These are phyloP conservation scores for Podospora anserina DNA, from an alignment of 495 filamentous ascomycete genomes.

Conservation along the genomic window DNA sequence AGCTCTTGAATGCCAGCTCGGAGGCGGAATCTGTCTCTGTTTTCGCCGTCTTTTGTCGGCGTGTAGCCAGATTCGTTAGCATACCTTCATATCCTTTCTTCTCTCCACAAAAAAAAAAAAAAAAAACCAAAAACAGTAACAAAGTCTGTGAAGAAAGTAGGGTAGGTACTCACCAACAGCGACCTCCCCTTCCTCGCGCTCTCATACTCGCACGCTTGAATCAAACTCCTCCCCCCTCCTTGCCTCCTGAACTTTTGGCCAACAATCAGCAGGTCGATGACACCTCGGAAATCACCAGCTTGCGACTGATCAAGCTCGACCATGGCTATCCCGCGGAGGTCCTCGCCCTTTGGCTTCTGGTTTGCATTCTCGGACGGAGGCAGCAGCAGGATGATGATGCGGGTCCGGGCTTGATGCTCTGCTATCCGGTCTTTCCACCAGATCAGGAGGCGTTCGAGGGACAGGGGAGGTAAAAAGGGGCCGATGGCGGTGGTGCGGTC, in stretches of 20 bases:
- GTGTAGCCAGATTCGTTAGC: neutral
- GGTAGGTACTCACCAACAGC: conserved; percentile 33
- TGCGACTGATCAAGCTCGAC: conserved; percentile 34
- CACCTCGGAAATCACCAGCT: conserved; percentile 37
- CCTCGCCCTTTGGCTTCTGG: conserved; percentile 28
- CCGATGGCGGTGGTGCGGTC: conserved; percentile 34
- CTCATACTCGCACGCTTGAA: conserved; percentile 38
- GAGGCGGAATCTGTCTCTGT: conserved; percentile 37
- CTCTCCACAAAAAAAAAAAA: neutral
- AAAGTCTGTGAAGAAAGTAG: too few species aligned
- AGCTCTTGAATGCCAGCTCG: conserved; percentile 34
- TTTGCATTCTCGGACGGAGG: conserved; percentile 22
- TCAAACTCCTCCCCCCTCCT: conserved; percentile 33
- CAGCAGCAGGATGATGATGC: conserved; percentile 37
- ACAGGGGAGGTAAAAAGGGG: conserved; percentile 39
- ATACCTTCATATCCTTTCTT: neutral
- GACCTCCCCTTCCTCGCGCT: conserved; percentile 34
- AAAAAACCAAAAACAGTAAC: neutral
- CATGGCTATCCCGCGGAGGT: conserved; percentile 40
- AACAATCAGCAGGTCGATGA: conserved; percentile 41
- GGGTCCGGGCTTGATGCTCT: conserved; percentile 30
- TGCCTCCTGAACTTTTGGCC: conserved; percentile 29
- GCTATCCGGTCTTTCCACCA: conserved; percentile 42
- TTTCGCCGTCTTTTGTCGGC: conserved; percentile 32
- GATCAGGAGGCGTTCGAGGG: conserved; percentile 38